These are phyloP conservation scores for Colletotrichum horii DNA, from an alignment of 2,329 filamentous ascomycete genomes.

Conservation along the genomic window DNA sequence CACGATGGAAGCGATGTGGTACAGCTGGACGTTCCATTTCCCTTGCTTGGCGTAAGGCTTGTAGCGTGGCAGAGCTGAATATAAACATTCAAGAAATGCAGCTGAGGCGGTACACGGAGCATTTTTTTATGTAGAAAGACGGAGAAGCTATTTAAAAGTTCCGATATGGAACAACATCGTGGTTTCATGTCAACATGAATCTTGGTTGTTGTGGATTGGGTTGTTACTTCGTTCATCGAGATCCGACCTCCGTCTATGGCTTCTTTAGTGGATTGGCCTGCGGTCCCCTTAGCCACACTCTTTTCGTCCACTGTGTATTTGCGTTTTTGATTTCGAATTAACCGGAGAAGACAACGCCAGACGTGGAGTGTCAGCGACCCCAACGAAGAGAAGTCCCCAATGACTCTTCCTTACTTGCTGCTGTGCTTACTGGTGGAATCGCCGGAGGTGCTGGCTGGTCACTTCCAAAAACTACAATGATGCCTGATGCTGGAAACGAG, in stretches of 20 bases:
- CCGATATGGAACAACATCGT: no score
- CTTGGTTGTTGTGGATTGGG: no score
- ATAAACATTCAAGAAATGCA: background rate
- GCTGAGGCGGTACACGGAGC: no score
- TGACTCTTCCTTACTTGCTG: background rate
- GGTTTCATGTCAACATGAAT: no score
- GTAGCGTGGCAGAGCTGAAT: background rate
- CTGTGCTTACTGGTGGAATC: background rate
- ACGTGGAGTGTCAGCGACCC: background rate
- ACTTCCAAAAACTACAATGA: background rate
- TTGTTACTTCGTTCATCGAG: no score
- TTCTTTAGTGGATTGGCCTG: no score
- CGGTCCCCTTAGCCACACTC: fast-evolving
- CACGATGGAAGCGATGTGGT: no score
- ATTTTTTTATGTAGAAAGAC: no score
- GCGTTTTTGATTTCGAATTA: background rate
- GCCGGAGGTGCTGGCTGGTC: fast-evolving
- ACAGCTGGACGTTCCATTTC: no score
- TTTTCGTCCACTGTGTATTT: background rate
- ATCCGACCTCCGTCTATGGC: no score
- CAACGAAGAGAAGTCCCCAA: background rate
- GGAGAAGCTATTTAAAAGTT: fast-evolving
- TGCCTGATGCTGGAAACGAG: no score
- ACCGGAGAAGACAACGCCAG: background rate
- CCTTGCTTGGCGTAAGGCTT: background rate